Conservation (phyloP, 495 filamentous ascomycete species). For the Wilcoxina mikolae region DNA sequence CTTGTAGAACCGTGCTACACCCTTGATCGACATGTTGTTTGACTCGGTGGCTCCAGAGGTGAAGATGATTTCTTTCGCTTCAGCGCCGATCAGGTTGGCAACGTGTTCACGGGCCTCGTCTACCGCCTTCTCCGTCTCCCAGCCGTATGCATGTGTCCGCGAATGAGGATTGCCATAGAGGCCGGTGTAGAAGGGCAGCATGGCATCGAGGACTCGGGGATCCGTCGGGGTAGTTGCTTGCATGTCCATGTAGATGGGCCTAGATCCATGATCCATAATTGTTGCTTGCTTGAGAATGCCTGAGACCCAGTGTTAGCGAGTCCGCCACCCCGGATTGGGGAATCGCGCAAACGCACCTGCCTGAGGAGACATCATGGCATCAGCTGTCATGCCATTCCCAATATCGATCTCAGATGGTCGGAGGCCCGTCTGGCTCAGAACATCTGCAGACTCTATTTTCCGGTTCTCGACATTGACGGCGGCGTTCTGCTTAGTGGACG, state of each 20-base stretch:
- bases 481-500: slow-evolving; percentile 12
- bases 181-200: slow-evolving; percentile 87
- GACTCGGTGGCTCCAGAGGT: slow-evolving; percentile 96
- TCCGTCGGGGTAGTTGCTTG: slow-evolving; percentile 96
- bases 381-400: slow-evolving; percentile 12
- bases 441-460: slow-evolving; percentile 17
- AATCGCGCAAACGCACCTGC: slow-evolving; percentile 16
- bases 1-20: slow-evolving; percentile 86
- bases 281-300: slow-evolving; percentile 82
- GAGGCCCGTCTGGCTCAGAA: slow-evolving; percentile 18
- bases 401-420: slow-evolving; percentile 15
- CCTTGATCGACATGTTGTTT: slow-evolving; percentile 99
- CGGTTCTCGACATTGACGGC: slow-evolving; percentile 22
- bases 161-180: slow-evolving; percentile 97
- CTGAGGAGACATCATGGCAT: slow-evolving; percentile 23
- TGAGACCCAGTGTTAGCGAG: slow-evolving; percentile 15
- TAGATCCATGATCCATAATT: slow-evolving; percentile 81
- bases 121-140: slow-evolving; percentile 90
- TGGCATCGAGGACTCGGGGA: slow-evolving; percentile 85
- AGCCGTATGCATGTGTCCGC: slow-evolving; percentile 93
- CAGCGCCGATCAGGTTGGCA: slow-evolving; percentile 76
- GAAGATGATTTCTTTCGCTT: slow-evolving; percentile 96
- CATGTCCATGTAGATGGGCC: slow-evolving; percentile 96
- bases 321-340: neutral
- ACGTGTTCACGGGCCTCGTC: slow-evolving; percentile 73